Evolutionary conservation across 345 rosid genomes (phyloP).

Genomic region (Lepidium aucheri): DNA sequence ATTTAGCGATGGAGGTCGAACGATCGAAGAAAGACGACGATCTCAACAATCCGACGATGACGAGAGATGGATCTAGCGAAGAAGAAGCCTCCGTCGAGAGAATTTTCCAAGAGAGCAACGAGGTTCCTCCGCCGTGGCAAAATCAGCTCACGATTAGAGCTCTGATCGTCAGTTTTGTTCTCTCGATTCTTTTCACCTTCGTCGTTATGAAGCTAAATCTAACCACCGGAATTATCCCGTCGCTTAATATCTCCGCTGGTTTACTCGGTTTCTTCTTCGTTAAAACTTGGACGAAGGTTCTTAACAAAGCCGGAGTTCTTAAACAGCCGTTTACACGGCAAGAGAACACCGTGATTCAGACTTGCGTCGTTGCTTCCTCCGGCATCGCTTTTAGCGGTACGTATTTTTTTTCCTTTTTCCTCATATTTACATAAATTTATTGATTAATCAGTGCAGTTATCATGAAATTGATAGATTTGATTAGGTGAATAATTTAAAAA

Average conservation of each 20-base stretch:
- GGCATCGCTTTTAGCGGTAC: slow-evolving; percentile 83
- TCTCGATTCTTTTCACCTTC: slow-evolving; percentile 54
- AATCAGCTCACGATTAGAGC: slow-evolving; percentile 60
- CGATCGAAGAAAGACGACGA: slow-evolving; percentile 19
- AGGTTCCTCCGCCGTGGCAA: slow-evolving; percentile 58
- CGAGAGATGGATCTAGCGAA: neutral
- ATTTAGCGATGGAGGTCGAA: slow-evolving; percentile 1
- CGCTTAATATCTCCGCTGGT: slow-evolving; percentile 77
- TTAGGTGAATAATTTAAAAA: neutral
- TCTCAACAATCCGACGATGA: neutral
- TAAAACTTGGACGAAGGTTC: slow-evolving; percentile 58
- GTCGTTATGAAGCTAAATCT: slow-evolving; percentile 69
- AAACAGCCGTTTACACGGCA: slow-evolving; percentile 67
- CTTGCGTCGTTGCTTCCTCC: slow-evolving; percentile 81
- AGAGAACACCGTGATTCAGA: slow-evolving; percentile 77
- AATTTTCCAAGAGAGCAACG: slow-evolving; percentile 32
- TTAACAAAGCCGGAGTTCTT: slow-evolving; percentile 32
- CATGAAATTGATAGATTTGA: neutral
- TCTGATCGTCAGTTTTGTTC: slow-evolving; percentile 44
- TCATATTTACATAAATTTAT: neutral
- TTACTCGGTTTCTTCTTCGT: slow-evolving; percentile 65
- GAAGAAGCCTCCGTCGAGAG: slow-evolving; percentile 38
- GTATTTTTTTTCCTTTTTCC: neutral
- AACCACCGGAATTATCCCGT: slow-evolving; percentile 70
- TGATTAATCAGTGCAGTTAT: neutral